Percentiles rank a stretch among this genome's conserved stretches.
These are phyloP conservation scores for Smittium culicis DNA, from an alignment of 371 early-diverging fungal genomes.

Conservation along the genomic window DNA sequence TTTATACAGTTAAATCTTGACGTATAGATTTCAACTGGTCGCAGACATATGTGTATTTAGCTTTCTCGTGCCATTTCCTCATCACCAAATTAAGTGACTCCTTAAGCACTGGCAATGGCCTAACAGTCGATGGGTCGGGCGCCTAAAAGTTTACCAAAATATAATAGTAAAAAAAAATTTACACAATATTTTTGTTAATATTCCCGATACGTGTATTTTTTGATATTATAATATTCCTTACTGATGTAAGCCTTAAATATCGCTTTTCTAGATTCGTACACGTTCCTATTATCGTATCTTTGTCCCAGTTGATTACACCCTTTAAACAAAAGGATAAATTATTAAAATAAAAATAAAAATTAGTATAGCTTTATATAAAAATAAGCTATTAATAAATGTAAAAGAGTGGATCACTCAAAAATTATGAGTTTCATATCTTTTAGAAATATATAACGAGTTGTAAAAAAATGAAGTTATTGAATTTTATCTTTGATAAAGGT, in stretches of 20 bases:
- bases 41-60: constrained; percentile 80
- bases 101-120: constrained; percentile 63
- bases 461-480: too few relatives aligned
- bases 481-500: too few relatives aligned
- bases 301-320: constrained; percentile 64
- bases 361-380: too few relatives aligned
- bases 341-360: constrained; percentile 15
- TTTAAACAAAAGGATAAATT: constrained; percentile 13
- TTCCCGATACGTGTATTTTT: too few relatives aligned
- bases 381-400: too few relatives aligned
- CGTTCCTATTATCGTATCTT: constrained; percentile 78
- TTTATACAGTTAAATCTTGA: constrained; percentile 76
- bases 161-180: constrained; percentile 10
- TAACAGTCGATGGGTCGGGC: constrained; percentile 75
- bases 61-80: constrained; percentile 59
- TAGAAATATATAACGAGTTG: too few relatives aligned
- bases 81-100: constrained; percentile 58
- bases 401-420: too few relatives aligned
- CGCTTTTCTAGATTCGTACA: constrained; percentile 65
- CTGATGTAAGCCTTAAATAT: constrained; percentile 76
- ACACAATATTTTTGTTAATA: too few relatives aligned
- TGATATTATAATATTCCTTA: constrained; percentile 21
- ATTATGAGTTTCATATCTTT: too few relatives aligned
- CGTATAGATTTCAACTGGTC: constrained; percentile 90
- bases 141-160: constrained; percentile 36